phyloP scores from a whole-genome alignment of 2,329 filamentous ascomycete genomes.

The Penicillium oxalicum region DNA sequence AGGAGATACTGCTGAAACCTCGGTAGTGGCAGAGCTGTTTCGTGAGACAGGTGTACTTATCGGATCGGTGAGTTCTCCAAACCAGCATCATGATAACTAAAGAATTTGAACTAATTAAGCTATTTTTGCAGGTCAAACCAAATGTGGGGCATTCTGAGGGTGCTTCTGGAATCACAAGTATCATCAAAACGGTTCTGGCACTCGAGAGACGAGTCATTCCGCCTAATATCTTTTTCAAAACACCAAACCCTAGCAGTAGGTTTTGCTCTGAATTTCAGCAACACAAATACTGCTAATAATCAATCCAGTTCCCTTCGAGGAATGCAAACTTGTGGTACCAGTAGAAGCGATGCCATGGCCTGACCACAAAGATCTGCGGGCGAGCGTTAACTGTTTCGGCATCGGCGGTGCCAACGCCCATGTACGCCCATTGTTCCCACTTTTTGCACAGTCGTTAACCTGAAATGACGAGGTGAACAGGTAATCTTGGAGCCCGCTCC shows the following conservation, averaged over 20 bases:
- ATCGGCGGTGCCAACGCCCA: constrained; percentile 20
- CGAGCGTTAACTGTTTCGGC: constrained; percentile 18
- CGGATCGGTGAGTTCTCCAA: background rate
- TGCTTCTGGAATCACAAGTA: constrained; percentile 38
- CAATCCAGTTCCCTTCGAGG: background rate
- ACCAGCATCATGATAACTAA: background rate
- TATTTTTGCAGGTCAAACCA: constrained; percentile 25
- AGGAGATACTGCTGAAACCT: constrained; percentile 8
- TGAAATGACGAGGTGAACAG: background rate
- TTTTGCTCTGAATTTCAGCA: too few species aligned
- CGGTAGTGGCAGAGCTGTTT: constrained; percentile 7
- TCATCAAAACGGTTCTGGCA: constrained; percentile 43
- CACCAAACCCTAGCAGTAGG: constrained; percentile 28
- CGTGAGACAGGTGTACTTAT: background rate
- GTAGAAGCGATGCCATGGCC: constrained; percentile 8
- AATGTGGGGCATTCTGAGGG: constrained; percentile 44
- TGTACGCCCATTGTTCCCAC: background rate
- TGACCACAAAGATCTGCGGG: background rate
- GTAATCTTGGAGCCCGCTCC: constrained; percentile 8
- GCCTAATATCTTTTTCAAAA: constrained; percentile 15
- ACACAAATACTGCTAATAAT: too few species aligned
- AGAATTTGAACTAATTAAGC: background rate
- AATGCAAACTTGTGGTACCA: constrained; percentile 11
- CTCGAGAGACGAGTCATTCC: constrained; percentile 33
- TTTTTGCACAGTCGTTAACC: too few species aligned